Evolutionary conservation across 371 early-diverging fungal genomes (phyloP).

Genomic region (Polyrhizophydium stewartii): DNA sequence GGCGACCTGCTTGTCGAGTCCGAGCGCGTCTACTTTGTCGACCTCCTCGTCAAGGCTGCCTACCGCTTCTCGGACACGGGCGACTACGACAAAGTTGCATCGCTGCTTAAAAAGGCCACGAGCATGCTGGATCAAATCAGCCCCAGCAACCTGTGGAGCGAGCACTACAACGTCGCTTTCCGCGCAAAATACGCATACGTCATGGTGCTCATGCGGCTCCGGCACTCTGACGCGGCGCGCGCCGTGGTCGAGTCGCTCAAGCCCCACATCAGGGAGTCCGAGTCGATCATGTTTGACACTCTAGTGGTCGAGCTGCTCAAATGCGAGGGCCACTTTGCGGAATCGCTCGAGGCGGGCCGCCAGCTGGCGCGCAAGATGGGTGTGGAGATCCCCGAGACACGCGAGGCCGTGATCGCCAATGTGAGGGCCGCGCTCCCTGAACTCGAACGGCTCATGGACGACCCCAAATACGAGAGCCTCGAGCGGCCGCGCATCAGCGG

Average conservation of each 20-base stretch:
- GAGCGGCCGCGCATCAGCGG: no score
- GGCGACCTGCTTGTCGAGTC: conserved; percentile 10
- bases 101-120: neutral
- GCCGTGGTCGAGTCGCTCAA: no score
- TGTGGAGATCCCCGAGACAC: conserved; percentile 13
- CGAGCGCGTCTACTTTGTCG: no score
- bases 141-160: conserved; percentile 1
- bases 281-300: neutral
- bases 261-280: no score
- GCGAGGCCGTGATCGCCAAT: conserved; percentile 3
- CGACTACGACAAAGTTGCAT: conserved; percentile 5
- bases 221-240: neutral
- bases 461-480: no score
- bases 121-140: neutral
- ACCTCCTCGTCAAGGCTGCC: conserved; percentile 16
- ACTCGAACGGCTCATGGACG: conserved; percentile 7
- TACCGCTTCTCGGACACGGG: conserved; percentile 1
- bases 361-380: conserved; percentile 11
- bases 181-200: conserved; percentile 9
- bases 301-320: conserved; percentile 4
- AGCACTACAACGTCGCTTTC: conserved; percentile 13
- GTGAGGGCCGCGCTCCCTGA: neutral
- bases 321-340: conserved; percentile 14
- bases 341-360: conserved; percentile 13
- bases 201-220: neutral